phyloP scores from a whole-genome alignment of 1,284 basidiomycete genomes.

The Baeospora myosura region DNA sequence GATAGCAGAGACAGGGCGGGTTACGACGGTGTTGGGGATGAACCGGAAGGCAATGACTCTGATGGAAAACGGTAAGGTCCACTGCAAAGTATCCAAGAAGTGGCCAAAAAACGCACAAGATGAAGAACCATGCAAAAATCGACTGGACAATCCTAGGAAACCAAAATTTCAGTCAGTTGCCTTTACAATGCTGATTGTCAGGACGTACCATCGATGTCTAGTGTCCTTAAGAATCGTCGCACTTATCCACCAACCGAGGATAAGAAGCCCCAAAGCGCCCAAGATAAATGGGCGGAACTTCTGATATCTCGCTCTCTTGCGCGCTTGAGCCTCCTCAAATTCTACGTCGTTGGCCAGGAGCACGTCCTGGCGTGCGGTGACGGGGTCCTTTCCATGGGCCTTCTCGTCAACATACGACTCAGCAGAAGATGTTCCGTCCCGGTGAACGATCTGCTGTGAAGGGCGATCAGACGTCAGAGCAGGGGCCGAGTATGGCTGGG shows the following conservation, averaged over 20 bases:
- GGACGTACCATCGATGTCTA: conserved; percentile 57
- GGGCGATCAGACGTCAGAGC: not conserved
- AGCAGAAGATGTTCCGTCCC: not conserved
- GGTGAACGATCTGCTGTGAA: too few relatives aligned
- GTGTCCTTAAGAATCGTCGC: conserved; percentile 60
- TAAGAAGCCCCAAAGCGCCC: conserved; percentile 44
- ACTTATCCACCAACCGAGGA: conserved; percentile 79
- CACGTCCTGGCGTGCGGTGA: not conserved
- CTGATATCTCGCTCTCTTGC: conserved; percentile 11
- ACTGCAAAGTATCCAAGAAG: not conserved
- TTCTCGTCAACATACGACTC: conserved; percentile 10
- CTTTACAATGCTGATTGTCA: conserved; percentile 3
- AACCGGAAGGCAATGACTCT: conserved; percentile 76
- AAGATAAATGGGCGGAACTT: conserved; percentile 41
- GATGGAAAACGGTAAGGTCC: conserved; percentile 8
- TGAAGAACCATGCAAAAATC: conserved; percentile 73
- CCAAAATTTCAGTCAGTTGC: conserved; percentile 11
- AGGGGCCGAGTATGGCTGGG: not conserved
- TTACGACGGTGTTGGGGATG: conserved; percentile 62
- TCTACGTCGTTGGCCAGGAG: conserved; percentile 1
- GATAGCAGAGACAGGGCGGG: conserved; percentile 56
- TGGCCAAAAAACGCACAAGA: conserved; percentile 37
- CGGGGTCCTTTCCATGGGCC: conserved; percentile 1
- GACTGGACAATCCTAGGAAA: conserved; percentile 65
- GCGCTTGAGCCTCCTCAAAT: conserved; percentile 5